These are phyloP conservation scores for Aspergillus tamarii DNA, from an alignment of 2,329 filamentous ascomycete species.

Conservation along the genomic window DNA sequence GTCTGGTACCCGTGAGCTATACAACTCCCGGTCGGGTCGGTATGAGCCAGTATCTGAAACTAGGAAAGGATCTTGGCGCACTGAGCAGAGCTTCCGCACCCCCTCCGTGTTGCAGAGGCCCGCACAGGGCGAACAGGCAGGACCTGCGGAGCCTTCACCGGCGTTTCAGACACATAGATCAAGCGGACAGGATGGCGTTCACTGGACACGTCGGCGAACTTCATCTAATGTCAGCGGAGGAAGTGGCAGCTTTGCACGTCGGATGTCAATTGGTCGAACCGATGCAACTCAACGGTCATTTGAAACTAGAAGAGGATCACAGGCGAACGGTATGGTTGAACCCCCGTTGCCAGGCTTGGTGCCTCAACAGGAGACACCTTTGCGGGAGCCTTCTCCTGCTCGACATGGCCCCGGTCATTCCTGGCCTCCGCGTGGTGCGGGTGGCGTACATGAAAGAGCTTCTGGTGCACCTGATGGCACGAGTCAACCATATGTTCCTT, in stretches of 20 bases:
- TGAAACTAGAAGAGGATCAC: constrained; percentile 45
- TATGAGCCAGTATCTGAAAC: constrained; percentile 84
- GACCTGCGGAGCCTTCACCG: constrained; percentile 79
- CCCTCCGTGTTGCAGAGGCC: constrained; percentile 79
- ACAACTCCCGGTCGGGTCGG: constrained; percentile 91
- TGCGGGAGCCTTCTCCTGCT: constrained; percentile 29
- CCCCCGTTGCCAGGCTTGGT: constrained; percentile 33
- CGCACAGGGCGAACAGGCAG: constrained; percentile 61
- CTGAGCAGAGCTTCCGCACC: constrained; percentile 69
- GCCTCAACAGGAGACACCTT: constrained; percentile 26
- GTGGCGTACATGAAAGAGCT: constrained; percentile 33
- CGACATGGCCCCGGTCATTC: constrained; percentile 31
- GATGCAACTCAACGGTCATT: constrained; percentile 44
- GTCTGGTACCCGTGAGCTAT: constrained; percentile 73
- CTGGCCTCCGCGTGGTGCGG: constrained; percentile 33
- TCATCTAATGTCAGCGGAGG: constrained; percentile 92
- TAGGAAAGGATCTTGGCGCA: constrained; percentile 69
- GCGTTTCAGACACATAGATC: constrained; percentile 81
- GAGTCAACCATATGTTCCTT: constrained; percentile 21
- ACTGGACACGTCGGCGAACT: constrained; percentile 75
- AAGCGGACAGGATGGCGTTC: constrained; percentile 63
- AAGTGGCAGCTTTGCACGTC: constrained; percentile 70
- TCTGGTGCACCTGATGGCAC: constrained; percentile 23
- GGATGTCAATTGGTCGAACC: constrained; percentile 60
- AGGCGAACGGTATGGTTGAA: constrained; percentile 40